Percentiles rank a stretch among this genome's conserved stretches.
Evolutionary conservation across 202 grass and related monocot genomes (phyloP).

Genomic region (Thinopyrum obtusiflorum): DNA sequence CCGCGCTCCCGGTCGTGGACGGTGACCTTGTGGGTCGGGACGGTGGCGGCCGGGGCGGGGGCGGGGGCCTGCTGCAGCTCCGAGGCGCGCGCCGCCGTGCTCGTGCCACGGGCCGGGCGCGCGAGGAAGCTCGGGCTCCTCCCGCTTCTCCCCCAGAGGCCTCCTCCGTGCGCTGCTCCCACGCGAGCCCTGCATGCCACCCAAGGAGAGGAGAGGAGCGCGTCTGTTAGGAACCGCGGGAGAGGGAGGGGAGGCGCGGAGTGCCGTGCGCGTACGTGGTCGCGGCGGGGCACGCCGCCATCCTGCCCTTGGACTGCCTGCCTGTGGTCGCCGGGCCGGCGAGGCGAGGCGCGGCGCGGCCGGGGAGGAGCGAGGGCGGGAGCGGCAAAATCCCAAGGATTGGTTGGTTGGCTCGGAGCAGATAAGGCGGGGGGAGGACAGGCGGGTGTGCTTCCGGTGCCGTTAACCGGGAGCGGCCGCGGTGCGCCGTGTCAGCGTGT

Average conservation of each 20-base stretch:
- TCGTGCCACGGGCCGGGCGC: background rate
- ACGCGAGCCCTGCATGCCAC: constrained; percentile 34
- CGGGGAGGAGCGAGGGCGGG: background rate
- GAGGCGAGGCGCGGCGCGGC: background rate
- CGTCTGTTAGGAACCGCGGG: background rate
- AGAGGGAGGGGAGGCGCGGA: background rate
- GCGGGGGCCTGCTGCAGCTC: constrained; percentile 47
- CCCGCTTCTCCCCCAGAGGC: constrained; percentile 9
- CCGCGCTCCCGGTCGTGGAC: constrained; percentile 84
- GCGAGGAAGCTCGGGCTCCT: background rate
- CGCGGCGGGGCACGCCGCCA: constrained; percentile 41
- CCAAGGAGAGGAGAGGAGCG: background rate
- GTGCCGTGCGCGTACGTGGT: constrained; percentile 30
- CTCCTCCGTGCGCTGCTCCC: constrained; percentile 28
- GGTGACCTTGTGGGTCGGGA: constrained; percentile 70
- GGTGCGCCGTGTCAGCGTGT: background rate
- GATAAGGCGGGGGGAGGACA: constrained; percentile 26
- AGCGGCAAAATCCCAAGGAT: background rate
- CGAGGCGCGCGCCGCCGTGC: constrained; percentile 38
- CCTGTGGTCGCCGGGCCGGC: background rate
- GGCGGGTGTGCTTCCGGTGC: background rate
- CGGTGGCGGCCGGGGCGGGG: background rate
- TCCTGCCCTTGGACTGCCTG: background rate
- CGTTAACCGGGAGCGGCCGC: background rate
- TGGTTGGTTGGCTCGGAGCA: constrained; percentile 15